A percentile compares a stretch with the other conserved stretches of the same genome.
Conservation (phyloP, 495 filamentous ascomycete species). For the Recurvomyces mirabilis region DNA sequence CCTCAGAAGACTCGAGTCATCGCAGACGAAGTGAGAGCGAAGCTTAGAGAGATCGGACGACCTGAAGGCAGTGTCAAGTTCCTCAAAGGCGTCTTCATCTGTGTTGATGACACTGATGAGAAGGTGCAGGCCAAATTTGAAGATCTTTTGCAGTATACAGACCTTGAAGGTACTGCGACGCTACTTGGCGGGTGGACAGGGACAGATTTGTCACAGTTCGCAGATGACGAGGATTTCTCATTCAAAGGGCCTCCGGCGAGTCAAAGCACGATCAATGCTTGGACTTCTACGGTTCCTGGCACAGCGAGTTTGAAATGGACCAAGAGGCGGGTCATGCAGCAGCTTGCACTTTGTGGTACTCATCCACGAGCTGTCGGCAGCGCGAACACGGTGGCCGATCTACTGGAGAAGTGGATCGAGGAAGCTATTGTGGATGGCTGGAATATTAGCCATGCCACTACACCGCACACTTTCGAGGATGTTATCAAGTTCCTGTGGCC, state of each 20-base stretch:
- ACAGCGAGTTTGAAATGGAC: slow-evolving; percentile 19
- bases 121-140: slow-evolving; percentile 44
- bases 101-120: slow-evolving; percentile 44
- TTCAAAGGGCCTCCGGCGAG: slow-evolving; percentile 22
- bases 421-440: slow-evolving; percentile 57
- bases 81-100: slow-evolving; percentile 40
- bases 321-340: slow-evolving; percentile 13
- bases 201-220: slow-evolving; percentile 42
- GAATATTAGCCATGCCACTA: slow-evolving; percentile 34
- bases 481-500: slow-evolving; percentile 8
- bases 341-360: slow-evolving; percentile 1
- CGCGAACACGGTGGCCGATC: slow-evolving; percentile 41
- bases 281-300: slow-evolving; percentile 7
- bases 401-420: slow-evolving; percentile 48
- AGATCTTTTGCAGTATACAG: slow-evolving; percentile 38
- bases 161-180: slow-evolving; percentile 45
- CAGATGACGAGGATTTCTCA: slow-evolving; percentile 33
- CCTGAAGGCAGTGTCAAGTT: slow-evolving; percentile 44
- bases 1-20: slow-evolving; percentile 5
- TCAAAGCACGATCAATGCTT: slow-evolving; percentile 9
- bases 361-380: slow-evolving; percentile 6
- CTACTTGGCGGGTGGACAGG: slow-evolving; percentile 50
- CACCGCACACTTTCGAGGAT: slow-evolving; percentile 7
- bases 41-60: slow-evolving; percentile 29
- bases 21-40: slow-evolving; percentile 31